Conservation (phyloP, 2,329 filamentous ascomycete genomes). For the Arthrocladium fulminans region DNA sequence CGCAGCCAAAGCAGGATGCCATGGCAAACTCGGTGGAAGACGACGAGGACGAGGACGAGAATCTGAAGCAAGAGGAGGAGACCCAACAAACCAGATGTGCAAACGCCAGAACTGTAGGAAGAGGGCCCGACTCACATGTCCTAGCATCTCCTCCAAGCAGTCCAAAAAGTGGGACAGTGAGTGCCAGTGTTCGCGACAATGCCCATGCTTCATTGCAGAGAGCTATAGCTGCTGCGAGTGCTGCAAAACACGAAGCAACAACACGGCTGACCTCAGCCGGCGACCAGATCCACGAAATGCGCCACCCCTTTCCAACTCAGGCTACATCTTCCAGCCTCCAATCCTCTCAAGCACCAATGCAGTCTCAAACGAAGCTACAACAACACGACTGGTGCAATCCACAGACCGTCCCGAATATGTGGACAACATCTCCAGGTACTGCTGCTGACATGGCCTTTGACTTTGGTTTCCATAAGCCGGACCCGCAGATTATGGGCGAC, state of each 20-base stretch:
- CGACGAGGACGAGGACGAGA: background rate
- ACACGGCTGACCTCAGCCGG: background rate
- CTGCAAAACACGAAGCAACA: constrained; percentile 24
- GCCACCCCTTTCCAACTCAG: background rate
- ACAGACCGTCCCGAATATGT: background rate
- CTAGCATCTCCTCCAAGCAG: background rate
- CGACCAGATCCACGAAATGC: background rate
- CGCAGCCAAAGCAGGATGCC: background rate
- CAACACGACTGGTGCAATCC: background rate
- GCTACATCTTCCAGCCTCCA: background rate
- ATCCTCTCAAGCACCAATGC: background rate
- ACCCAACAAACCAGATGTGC: background rate
- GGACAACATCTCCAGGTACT: constrained; percentile 14
- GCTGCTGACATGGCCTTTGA: constrained; percentile 20
- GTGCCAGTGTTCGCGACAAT: background rate
- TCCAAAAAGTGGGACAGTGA: background rate
- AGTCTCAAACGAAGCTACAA: background rate
- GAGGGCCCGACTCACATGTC: background rate
- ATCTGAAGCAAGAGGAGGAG: background rate
- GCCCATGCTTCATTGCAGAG: constrained; percentile 35
- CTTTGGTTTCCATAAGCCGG: constrained; percentile 17
- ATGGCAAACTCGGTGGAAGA: background rate
- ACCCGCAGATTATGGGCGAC: background rate
- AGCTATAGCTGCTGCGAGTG: constrained; percentile 35
- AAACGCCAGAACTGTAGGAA: background rate